Conservation (phyloP, 352 stramenopile genomes). For the Globisporangium sylvaticum region DNA sequence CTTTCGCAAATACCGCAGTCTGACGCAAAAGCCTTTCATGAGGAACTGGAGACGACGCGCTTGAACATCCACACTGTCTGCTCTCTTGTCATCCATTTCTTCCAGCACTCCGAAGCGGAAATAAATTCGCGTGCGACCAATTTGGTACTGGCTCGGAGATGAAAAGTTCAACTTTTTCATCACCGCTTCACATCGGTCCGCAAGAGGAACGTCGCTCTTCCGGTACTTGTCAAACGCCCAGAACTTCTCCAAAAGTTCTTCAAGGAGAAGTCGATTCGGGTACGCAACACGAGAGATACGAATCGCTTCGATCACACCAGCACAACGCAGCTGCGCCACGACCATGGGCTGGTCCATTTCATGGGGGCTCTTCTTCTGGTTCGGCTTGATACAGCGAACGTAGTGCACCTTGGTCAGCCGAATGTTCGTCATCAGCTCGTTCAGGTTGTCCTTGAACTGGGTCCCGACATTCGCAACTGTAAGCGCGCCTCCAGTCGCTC, state of each 20-base stretch:
- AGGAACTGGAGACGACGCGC: slow-evolving; percentile 65
- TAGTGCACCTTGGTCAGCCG: slow-evolving; percentile 96
- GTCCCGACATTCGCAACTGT: slow-evolving; percentile 64
- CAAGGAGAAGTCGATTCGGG: slow-evolving; percentile 92
- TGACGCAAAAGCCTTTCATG: slow-evolving; percentile 64
- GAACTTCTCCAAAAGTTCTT: slow-evolving; percentile 78
- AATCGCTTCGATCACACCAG: slow-evolving; percentile 98
- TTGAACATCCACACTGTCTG: slow-evolving; percentile 46
- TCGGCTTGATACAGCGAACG: slow-evolving; percentile 99
- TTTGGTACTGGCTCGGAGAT: slow-evolving; percentile 73
- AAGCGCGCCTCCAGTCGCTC: slow-evolving; percentile 42
- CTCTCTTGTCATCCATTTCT: slow-evolving; percentile 72
- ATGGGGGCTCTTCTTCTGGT: slow-evolving; percentile 90
- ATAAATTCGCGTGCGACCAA: slow-evolving; percentile 73
- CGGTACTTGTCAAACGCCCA: slow-evolving; percentile 59
- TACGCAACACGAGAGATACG: slow-evolving; percentile 97
- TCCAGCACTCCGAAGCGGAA: slow-evolving; percentile 80
- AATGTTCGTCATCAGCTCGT: slow-evolving; percentile 92
- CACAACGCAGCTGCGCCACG: slow-evolving; percentile 95
- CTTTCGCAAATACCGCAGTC: slow-evolving; percentile 61
- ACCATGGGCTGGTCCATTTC: slow-evolving; percentile 90
- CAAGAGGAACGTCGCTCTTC: slow-evolving; percentile 36
- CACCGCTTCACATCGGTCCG: slow-evolving; percentile 43
- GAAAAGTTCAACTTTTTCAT: slow-evolving; percentile 64
- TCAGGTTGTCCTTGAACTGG: slow-evolving; percentile 90